Base-by-base conservation (phyloP, 257 asterid genomes). In the Capsicum pubescens region DNA sequence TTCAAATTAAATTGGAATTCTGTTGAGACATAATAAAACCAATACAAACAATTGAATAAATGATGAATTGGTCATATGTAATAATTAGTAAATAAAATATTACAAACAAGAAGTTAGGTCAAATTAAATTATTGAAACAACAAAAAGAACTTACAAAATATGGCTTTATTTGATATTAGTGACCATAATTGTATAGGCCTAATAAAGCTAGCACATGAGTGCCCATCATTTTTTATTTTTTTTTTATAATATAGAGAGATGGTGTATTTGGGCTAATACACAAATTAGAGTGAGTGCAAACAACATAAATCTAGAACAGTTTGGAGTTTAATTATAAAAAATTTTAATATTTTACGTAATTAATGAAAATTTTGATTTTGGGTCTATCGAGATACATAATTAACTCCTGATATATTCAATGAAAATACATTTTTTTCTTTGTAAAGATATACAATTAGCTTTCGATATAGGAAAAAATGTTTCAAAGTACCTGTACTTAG, bases 81-180 rank as follows among this genome's bases (percentile, higher is more conserved):
- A 76, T 26, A 1, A 52, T 21, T 76, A 61, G 36, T 44, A 14
- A 50, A 50, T 14, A 21, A 21, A 52, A 13, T 50, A 46, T 21
- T 52, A 8, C 2, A 21, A 52, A 52, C n/a, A 21, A 76, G 21
- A 76, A 76, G 46, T 76, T 52, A 76, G 81, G 81, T 26, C 19
- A 76, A 74, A 19, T 54, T 50, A 0, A 76, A 21, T 76, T 13
- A 74, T 26, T 52, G 26, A 52, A 52, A 32, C 14, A 1, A 5
- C 63, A 52, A 74, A 74, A 74, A 35, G 81, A 50, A 48, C 60
- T 74, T 59, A 48, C 44, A 19, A 72, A n/a, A 48, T 72, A n/a
- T 72, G 39, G n/a, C 12, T 72, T 72, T 70, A 42, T 72, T 71
- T 71, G 39, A 46, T 71, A 2, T 2, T 46, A 72, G 59, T 19